Evolutionary conservation across 1,284 basidiomycete species (phyloP).

Genomic region (Malassezia yamatoensis): DNA sequence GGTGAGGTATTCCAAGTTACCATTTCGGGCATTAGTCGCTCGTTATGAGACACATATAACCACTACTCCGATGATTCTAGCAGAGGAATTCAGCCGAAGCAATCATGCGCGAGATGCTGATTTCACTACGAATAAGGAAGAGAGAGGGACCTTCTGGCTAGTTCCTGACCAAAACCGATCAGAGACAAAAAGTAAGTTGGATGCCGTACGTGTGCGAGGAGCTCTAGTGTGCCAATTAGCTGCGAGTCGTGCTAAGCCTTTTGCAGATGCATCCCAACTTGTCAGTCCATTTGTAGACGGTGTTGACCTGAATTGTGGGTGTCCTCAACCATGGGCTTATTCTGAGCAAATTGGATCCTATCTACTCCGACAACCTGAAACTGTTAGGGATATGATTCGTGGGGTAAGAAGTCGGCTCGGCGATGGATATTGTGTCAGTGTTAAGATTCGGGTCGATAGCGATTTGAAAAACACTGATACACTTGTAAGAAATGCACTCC

Average conservation of each 20-base stretch:
- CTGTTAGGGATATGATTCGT: conserved; percentile 55
- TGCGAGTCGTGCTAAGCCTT: conserved; percentile 51
- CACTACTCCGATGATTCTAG: conserved; percentile 58
- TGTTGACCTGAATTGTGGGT: conserved; percentile 56
- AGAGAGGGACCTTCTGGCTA: conserved; percentile 50
- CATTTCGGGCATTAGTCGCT: conserved; percentile 55
- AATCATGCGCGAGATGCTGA: conserved; percentile 54
- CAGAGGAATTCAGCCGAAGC: conserved; percentile 54
- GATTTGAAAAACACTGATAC: conserved; percentile 53
- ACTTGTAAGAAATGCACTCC: conserved; percentile 52
- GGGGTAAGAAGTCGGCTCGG: conserved; percentile 54
- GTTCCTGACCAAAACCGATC: neutral
- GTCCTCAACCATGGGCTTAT: conserved; percentile 44
- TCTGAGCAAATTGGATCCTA: conserved; percentile 56
- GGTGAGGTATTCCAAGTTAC: conserved; percentile 56
- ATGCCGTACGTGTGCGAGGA: conserved; percentile 50
- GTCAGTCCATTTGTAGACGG: conserved; percentile 54
- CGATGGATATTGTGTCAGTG: conserved; percentile 53
- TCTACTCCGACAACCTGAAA: conserved; percentile 55
- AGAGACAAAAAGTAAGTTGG: neutral
- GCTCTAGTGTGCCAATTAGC: conserved; percentile 56
- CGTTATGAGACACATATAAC: conserved; percentile 57
- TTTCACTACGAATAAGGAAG: conserved; percentile 52
- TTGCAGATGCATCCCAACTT: conserved; percentile 56
- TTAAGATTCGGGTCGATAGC: conserved; percentile 57